A percentile compares a stretch with the other conserved stretches of the same genome.
Evolutionary conservation across 1,139 yeast genomes (phyloP).

Genomic region (Suhomyces choctaworum): DNA sequence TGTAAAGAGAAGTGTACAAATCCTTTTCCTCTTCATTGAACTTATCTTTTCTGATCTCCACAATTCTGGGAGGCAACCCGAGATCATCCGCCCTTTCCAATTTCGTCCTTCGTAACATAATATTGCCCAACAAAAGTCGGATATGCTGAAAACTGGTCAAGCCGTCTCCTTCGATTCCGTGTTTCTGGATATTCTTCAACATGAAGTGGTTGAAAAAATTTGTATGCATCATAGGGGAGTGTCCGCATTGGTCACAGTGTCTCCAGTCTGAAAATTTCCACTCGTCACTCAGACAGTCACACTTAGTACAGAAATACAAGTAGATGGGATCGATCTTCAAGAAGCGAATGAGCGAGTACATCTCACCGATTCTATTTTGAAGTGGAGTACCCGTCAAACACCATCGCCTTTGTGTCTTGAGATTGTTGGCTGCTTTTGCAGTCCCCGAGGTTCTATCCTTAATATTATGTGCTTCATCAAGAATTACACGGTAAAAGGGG

Average conservation of each 20-base stretch:
- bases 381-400: constrained; percentile 95
- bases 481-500: constrained; percentile 79
- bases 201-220: constrained; percentile 94
- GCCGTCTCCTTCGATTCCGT: constrained; percentile 81
- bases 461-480: constrained; percentile 97
- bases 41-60: constrained; percentile 78
- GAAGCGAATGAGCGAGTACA: constrained; percentile 86
- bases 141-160: constrained; percentile 73
- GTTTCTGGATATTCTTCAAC: constrained; percentile 84
- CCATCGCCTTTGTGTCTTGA: constrained; percentile 75
- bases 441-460: constrained; percentile 93
- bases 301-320: constrained; percentile 85
- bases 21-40: constrained; percentile 96
- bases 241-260: constrained; percentile 84
- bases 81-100: constrained; percentile 95
- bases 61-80: constrained; percentile 93
- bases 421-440: constrained; percentile 81
- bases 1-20: constrained; percentile 79
- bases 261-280: constrained; percentile 86
- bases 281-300: constrained; percentile 75
- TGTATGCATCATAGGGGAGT: constrained; percentile 91
- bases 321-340: constrained; percentile 83
- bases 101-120: constrained; percentile 93
- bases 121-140: constrained; percentile 67
- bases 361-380: constrained; percentile 94